These are phyloP conservation scores for Nepenthes mirabilis DNA, from an alignment of 148 eudicot species.

Conservation along the genomic window DNA sequence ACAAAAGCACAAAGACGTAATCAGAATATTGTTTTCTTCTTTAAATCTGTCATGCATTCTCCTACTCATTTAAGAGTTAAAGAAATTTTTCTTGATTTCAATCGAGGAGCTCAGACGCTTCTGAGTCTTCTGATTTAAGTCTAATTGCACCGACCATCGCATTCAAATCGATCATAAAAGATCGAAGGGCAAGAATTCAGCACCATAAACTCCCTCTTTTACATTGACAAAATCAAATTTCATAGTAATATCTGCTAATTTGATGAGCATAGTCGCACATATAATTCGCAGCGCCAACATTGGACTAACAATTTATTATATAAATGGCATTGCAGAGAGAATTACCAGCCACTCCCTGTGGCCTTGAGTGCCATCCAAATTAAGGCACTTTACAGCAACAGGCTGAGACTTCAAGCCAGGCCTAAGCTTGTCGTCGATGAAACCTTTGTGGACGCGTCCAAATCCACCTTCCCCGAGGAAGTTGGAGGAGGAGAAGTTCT, in stretches of 20 bases:
- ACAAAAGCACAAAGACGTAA: not conserved
- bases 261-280: too few species aligned
- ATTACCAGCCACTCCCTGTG: conserved; percentile 89
- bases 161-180: too few species aligned
- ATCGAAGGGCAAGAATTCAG: too few species aligned
- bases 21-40: not conserved
- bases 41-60: not conserved
- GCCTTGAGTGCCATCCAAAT: conserved; percentile 76
- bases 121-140: too few species aligned
- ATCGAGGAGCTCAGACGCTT: too few species aligned
- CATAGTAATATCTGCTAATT: too few species aligned
- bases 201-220: too few species aligned
- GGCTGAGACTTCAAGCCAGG: conserved; percentile 82
- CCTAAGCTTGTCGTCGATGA: conserved; percentile 65
- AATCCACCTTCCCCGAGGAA: conserved; percentile 89
- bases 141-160: too few species aligned
- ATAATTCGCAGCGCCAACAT: too few species aligned
- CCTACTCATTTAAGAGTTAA: not conserved
- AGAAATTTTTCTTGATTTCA: not conserved
- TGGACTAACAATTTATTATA: too few species aligned
- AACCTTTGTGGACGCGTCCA: conserved; percentile 94
- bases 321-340: not conserved
- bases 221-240: too few species aligned
- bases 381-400: conserved; percentile 83
- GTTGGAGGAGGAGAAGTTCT: conserved; percentile 54